A percentile compares a stretch with the other conserved stretches of the same genome.
These are phyloP conservation scores for Lentinula sp. DNA, from an alignment of 768 basidiomycete genomes.

Conservation along the genomic window DNA sequence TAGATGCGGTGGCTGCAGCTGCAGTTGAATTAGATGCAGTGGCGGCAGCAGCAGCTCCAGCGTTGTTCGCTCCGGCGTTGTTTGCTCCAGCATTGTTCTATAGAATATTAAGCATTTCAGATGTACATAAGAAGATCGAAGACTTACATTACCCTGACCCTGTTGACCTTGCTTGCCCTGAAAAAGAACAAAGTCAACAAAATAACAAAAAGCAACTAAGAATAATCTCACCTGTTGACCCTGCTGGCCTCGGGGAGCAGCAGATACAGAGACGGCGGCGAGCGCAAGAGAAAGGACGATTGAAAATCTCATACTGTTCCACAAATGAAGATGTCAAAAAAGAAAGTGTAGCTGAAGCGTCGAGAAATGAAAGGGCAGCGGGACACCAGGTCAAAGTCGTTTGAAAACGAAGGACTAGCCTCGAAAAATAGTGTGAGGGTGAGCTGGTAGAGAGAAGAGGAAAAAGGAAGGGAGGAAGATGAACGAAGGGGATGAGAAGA, in stretches of 20 bases:
- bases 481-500: not conserved
- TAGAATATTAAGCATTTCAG: not conserved
- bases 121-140: no score
- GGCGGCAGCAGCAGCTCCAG: not conserved
- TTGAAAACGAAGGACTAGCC: constrained; percentile 10
- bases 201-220: not conserved
- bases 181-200: constrained; percentile 7
- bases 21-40: not conserved
- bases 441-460: not conserved
- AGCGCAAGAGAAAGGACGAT: constrained; percentile 20
- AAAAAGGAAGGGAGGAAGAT: not conserved
- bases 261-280: constrained; percentile 15
- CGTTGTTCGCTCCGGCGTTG: not conserved
- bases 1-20: not conserved
- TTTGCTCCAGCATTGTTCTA: constrained; percentile 2
- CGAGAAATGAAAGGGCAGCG: constrained; percentile 3
- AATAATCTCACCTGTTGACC: not conserved
- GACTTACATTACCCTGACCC: not conserved
- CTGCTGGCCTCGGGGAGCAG: constrained; percentile 4
- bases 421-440: not conserved
- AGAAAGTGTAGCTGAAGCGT: constrained; percentile 8
- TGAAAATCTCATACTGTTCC: constrained; percentile 23
- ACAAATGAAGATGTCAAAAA: constrained; percentile 9
- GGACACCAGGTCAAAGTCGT: constrained; percentile 16
- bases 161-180: not conserved